Conservation (phyloP, 345 rosid genomes). For the Hibiscus trionum region DNA sequence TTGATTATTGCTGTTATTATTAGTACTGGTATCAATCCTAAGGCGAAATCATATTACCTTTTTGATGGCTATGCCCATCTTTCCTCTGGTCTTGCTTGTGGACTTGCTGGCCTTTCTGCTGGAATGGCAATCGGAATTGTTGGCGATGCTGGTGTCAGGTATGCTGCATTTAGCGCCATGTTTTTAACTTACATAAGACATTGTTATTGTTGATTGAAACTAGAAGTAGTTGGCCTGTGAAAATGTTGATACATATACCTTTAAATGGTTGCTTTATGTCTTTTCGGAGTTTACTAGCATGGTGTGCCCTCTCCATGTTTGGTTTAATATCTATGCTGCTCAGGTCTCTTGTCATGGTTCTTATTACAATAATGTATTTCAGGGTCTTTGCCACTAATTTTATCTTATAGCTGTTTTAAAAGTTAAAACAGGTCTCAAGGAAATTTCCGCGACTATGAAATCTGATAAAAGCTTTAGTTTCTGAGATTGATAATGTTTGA, state of each 20-base stretch:
- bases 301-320: not conserved
- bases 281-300: not conserved
- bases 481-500: too few relatives aligned
- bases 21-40: conserved; percentile 89
- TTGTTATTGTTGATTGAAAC: not conserved
- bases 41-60: conserved; percentile 83
- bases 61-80: conserved; percentile 73
- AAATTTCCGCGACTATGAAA: too few relatives aligned
- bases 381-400: not conserved
- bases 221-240: not conserved
- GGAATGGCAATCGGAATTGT: conserved; percentile 44
- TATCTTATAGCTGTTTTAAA: not conserved
- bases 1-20: conserved; percentile 88
- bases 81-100: conserved; percentile 90
- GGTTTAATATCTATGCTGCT: not conserved
- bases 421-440: too few relatives aligned
- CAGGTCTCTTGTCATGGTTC: not conserved
- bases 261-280: not conserved
- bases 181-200: not conserved
- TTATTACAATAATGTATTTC: not conserved
- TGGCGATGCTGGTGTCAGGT: conserved; percentile 96
- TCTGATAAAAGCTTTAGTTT: too few relatives aligned
- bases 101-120: conserved; percentile 89
- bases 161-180: not conserved
- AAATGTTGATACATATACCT: not conserved